Evolutionary conservation across 257 asterid species (phyloP), one percentile per base, ranked within the genome.

Genomic region (Scutellaria baicalensis): DNA sequence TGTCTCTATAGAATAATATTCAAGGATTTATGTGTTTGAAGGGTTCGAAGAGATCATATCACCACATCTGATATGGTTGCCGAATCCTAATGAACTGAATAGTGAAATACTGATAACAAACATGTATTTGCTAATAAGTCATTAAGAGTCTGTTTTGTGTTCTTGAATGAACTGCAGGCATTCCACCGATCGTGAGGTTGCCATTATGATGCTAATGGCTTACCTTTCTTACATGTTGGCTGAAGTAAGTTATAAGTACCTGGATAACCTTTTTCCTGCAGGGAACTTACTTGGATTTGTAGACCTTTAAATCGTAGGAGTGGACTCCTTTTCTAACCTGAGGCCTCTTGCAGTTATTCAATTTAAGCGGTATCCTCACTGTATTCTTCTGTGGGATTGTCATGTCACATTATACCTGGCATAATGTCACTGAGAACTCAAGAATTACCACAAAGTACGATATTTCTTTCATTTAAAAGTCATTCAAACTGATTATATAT

Each of bases 341-440:
- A 51, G 66, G 27, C 76, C 43, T 38, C 23, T 68, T 84, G 88
- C 96, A 94, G 99, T 78, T 94, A 74, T 84, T 89, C 62, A 59
- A 84, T 76, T 82, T 94, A 71, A 94, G 99, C 42, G 95, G 96
- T 59, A 94, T 94, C 90, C 96, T 94, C 83, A 94, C 99, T 0
- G 99, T 94, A 72, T 94, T 94, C 81, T 94, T 94, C 89, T 89
- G 93, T 59, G 99, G 99, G 68, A 91, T 94, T 71, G 97, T 91
- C 82, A 94, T 94, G 99, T 94, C 99, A 3, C 99, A 94, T 60
- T 94, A 94, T 74, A 94, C 99, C 62, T 94, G 99, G 99, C 99
- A 94, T 83, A 94, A 94, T 81, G 99, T 94, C 69, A 94, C 99
- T 0, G 96, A 91, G 82, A 91, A 93, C 80, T 94, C 99, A 54